Base-by-base conservation (phyloP, 1,139 yeast species). In the Blastobotrys apis region DNA sequence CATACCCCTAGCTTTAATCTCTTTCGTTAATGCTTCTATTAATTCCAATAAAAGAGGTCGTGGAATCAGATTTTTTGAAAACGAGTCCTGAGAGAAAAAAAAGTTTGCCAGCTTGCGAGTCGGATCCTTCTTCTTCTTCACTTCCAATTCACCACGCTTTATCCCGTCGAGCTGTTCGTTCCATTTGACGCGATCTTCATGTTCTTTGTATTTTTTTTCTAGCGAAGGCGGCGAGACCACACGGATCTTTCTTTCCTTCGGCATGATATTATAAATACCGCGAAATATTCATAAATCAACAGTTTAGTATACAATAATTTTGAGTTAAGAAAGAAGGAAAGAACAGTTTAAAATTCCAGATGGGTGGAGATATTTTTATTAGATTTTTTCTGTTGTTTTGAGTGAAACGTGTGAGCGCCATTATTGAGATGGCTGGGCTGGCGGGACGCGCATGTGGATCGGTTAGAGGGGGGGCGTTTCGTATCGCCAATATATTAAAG, bases 1-100 rank as follows among this genome's bases (percentile, higher is more conserved):
- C 62, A 26, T 44, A 57, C 64, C 66, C 47, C 65, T 52, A 4
- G 60, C 61, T 42, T 64, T 62, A 41, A 60, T 52, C 43, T 59
- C 65, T 38, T 53, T 39, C 41, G 68, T 44, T 46, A 59, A 49
- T 35, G 55, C 43, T 50, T 52, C 54, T 65, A 65, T 45, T 23
- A 60, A 47, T 35, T 59, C 63, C 20, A 53, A 51, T 9, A 58
- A 51, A 17, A 59, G 53, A 1, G 60, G 60, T 16, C 64, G 53
- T 6, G 65, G 64, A 3, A 60, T 41, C 12, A 50, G 52, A 19
- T 52, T 43, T 41, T 51, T 47, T 13, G 40, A 38, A 43, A 53
- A 60, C 13, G 59, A 58, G 29, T 53, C 53, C 33, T 56, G 58
- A 4, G 61, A 50, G 51, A 57, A 53, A 34, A 53, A 53, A 44